Evolutionary conservation across 805 yeast species (phyloP), one percentile per base, ranked within the genome.

Genomic region (Saccharomycopsis guyanensis): DNA sequence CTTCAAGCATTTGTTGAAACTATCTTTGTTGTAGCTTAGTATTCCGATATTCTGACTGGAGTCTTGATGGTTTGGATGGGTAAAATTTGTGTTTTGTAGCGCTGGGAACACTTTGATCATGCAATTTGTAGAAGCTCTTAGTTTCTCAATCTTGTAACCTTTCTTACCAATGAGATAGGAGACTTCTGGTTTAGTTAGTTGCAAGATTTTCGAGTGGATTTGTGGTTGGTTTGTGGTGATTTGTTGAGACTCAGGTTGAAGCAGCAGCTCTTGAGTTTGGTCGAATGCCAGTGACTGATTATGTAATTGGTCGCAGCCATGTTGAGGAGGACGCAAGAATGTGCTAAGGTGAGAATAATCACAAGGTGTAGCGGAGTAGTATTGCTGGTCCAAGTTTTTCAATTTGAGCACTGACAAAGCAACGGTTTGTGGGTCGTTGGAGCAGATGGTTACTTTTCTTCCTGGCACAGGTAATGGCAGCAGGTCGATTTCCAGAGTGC

Each of bases 91-190:
- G 4, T 49, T 41, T 45, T 53, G 50, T 10, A 56, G 52, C 3
- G 15, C n/a, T 0, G 71, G 71, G 10, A 68, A 52, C 3, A 73
- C 64, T 43, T 68, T 67, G 33, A 74, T 63, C 7, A 51, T 56
- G 3, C 76, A 73, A 0, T 58, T 51, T 1, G 72, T 61, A 20
- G 43, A 41, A 3, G 56, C 55, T 27, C 76, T 50, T 7, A 73
- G 56, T 3, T 43, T 42, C 33, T 60, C 62, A 12, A 74, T 71
- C 36, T 64, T 58, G 16, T 51, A 32, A 1, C 78, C 78, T n/a
- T 57, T 56, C 20, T 55, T 60, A 0, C 78, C 78, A 42, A 73
- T 72, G 4, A 73, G 50, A 40, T 58, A 64, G 1, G 71, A 60
- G 1, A 71, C 64, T 45, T 71, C 72, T 22, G 53, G 54, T 27